These are phyloP conservation scores for Populus hybrid DNA, from an alignment of 441 rosid genomes.

Conservation along the genomic window DNA sequence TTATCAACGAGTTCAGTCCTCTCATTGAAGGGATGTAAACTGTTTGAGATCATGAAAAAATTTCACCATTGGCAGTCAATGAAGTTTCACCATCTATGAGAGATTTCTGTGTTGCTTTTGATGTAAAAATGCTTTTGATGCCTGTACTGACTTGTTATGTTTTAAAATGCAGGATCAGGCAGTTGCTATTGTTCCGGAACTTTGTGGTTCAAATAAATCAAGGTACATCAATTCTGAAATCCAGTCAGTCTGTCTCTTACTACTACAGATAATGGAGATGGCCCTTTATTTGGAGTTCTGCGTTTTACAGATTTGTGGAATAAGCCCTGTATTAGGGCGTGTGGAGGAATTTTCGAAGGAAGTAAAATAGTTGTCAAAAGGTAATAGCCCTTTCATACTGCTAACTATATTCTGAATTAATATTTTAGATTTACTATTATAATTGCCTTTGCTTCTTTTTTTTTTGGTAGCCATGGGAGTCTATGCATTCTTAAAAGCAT, in stretches of 20 bases:
- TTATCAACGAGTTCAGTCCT: background rate
- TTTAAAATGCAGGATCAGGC: constrained; percentile 71
- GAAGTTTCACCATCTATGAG: background rate
- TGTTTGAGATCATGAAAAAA: background rate
- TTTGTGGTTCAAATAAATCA: constrained; percentile 43
- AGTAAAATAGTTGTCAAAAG: constrained; percentile 53
- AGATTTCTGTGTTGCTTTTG: background rate
- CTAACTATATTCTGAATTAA: background rate
- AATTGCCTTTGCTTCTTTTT: background rate
- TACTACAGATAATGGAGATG: constrained; percentile 74
- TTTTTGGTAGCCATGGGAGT: constrained; percentile 51
- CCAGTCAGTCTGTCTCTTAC: constrained; percentile 49
- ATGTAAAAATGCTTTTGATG: background rate
- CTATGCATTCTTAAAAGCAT: constrained; percentile 48
- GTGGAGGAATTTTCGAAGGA: constrained; percentile 78
- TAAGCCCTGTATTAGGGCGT: constrained; percentile 74
- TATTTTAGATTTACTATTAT: background rate
- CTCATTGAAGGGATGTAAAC: background rate
- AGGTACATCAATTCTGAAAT: constrained; percentile 46
- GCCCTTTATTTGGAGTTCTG: constrained; percentile 76
- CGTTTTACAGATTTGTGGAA: constrained; percentile 78
- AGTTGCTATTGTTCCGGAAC: constrained; percentile 50
- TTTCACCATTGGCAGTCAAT: no score
- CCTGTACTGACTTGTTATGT: background rate
- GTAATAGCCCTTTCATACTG: constrained; percentile 25